phyloP scores from a whole-genome alignment of 352 stramenopile species.

The Phytophthora sansomeana region DNA sequence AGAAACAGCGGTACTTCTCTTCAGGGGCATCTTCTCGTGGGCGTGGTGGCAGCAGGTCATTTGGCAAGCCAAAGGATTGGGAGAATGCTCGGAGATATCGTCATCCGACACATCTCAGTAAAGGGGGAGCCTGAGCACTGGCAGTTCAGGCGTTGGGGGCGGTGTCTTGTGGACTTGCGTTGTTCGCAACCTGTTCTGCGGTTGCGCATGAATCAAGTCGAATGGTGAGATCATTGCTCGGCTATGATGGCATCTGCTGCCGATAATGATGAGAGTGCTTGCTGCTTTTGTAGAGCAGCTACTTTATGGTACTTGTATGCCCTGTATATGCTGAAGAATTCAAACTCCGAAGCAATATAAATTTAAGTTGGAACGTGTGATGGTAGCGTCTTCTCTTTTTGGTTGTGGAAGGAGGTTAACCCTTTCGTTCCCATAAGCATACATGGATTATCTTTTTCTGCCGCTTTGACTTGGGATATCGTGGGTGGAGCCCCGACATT shows the following conservation, averaged over 20 bases:
- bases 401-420: background rate
- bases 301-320: slow-evolving; percentile 32
- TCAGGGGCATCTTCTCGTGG: slow-evolving; percentile 19
- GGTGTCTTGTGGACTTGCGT: slow-evolving; percentile 34
- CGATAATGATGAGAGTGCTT: slow-evolving; percentile 24
- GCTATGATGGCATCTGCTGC: slow-evolving; percentile 4
- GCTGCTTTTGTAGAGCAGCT: slow-evolving; percentile 10
- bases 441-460: too few relatives aligned
- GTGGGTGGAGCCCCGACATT: slow-evolving; percentile 30
- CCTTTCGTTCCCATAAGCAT: too few relatives aligned
- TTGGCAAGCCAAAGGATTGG: slow-evolving; percentile 15
- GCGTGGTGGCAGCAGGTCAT: slow-evolving; percentile 18
- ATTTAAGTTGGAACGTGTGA: slow-evolving; percentile 5
- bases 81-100: slow-evolving; percentile 27
- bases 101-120: slow-evolving; percentile 31
- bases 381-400: background rate
- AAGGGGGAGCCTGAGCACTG: slow-evolving; percentile 19
- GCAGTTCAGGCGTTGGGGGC: slow-evolving; percentile 16
- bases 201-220: slow-evolving; percentile 26
- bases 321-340: slow-evolving; percentile 13
- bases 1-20: slow-evolving; percentile 25
- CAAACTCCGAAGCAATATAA: slow-evolving; percentile 26
- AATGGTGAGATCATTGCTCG: background rate
- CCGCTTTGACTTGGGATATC: slow-evolving; percentile 22
- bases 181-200: slow-evolving; percentile 39